Conservation (phyloP, 2,329 filamentous ascomycete genomes). For the Hymenoscyphus linearis region DNA sequence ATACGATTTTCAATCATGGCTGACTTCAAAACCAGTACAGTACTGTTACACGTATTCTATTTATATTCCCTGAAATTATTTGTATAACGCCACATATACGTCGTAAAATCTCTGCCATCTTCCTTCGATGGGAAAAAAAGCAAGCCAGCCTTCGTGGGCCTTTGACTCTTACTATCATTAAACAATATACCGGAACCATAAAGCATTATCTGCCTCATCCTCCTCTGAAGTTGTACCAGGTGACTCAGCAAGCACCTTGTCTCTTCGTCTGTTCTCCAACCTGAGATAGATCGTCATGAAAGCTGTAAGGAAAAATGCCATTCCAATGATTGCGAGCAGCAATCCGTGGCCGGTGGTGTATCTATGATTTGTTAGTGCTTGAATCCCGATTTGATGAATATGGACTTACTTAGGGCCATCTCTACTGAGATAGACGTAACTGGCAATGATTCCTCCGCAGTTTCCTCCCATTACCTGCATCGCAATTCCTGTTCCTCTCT, state of each 20-base stretch:
- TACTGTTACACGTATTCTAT: not conserved
- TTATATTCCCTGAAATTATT: not conserved
- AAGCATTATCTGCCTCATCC: not conserved
- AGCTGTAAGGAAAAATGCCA: constrained; percentile 45
- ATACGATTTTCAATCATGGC: not conserved
- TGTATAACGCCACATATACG: not conserved
- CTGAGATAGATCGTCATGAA: constrained; percentile 54
- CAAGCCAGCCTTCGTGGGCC: not conserved
- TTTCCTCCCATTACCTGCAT: constrained; percentile 91
- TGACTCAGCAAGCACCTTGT: constrained; percentile 24
- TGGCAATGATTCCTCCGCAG: constrained; percentile 62
- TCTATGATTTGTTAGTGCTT: constrained; percentile 14
- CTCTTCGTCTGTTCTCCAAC: constrained; percentile 50
- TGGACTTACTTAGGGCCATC: constrained; percentile 31
- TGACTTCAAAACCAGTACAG: not conserved
- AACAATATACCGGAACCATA: not conserved
- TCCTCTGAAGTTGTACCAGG: not conserved
- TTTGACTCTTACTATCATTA: not conserved
- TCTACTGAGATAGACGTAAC: constrained; percentile 43
- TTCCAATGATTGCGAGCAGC: constrained; percentile 38
- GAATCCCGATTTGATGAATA: not conserved
- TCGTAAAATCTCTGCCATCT: not conserved
- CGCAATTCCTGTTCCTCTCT: constrained; percentile 78
- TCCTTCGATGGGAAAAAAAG: too few species aligned
- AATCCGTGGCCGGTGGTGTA: constrained; percentile 43